Evolutionary conservation across 169 alveolate genomes (phyloP).

Genomic region (Cryptosporidium parvum): DNA sequence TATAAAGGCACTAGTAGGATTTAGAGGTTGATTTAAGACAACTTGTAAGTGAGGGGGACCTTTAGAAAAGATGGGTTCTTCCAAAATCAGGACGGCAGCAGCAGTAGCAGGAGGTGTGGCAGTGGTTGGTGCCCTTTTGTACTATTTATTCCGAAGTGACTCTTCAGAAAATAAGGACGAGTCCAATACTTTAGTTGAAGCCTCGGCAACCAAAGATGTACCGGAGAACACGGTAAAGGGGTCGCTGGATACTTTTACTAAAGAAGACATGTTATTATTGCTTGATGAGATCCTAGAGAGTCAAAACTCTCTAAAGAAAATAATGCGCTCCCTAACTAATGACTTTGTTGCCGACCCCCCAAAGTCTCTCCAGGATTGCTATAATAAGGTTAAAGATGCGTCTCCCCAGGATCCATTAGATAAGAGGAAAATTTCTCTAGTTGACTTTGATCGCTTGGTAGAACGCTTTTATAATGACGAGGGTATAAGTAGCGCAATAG

Average conservation of each 20-base stretch:
- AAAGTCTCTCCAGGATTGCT: constrained; percentile 63
- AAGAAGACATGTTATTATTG: constrained; percentile 79
- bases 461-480: constrained; percentile 82
- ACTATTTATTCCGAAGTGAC: constrained; percentile 79
- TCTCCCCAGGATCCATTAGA: constrained; percentile 83
- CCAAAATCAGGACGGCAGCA: constrained; percentile 42
- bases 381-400: constrained; percentile 73
- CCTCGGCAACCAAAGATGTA: neutral
- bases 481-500: constrained; percentile 48
- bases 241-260: constrained; percentile 70
- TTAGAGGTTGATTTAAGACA: constrained; percentile 15
- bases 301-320: constrained; percentile 83
- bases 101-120: constrained; percentile 80
- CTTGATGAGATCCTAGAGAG: constrained; percentile 78
- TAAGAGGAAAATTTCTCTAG: constrained; percentile 79
- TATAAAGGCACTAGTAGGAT: neutral
- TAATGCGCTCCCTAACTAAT: constrained; percentile 77
- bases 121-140: constrained; percentile 81
- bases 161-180: constrained; percentile 74
- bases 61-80: constrained; percentile 27
- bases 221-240: neutral
- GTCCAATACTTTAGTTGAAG: neutral
- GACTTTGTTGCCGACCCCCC: constrained; percentile 57
- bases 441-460: constrained; percentile 82
- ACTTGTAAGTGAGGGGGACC: constrained; percentile 16